Conservation (phyloP, 2,329 filamentous ascomycete genomes). For the Fusarium decemcellulare region DNA sequence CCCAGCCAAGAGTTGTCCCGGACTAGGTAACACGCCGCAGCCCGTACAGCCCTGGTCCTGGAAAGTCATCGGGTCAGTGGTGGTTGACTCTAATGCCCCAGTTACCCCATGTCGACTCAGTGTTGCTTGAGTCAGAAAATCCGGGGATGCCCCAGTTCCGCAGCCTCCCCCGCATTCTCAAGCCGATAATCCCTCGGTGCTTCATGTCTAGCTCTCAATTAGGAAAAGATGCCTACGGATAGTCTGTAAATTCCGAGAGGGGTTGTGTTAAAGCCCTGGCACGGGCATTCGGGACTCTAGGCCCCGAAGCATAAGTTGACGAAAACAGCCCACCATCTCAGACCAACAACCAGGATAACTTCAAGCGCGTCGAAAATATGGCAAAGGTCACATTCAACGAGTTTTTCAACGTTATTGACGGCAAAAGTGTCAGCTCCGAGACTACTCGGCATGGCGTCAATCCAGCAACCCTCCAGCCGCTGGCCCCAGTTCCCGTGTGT, state of each 20-base stretch:
- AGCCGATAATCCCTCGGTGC: neutral
- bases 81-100: too few relatives aligned
- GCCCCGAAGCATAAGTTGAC: too few relatives aligned
- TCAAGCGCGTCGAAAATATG: neutral
- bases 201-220: neutral
- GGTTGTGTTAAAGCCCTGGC: neutral
- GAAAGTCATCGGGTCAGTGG: too few relatives aligned
- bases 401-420: slow-evolving; percentile 62
- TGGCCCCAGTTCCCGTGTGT: slow-evolving; percentile 65
- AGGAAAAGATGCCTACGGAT: neutral
- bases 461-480: slow-evolving; percentile 63
- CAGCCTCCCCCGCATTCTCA: neutral
- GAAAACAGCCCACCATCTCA: too few relatives aligned
- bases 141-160: neutral
- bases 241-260: neutral
- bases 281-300: neutral
- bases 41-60: too few relatives aligned
- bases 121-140: neutral
- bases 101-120: neutral
- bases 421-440: slow-evolving; percentile 60
- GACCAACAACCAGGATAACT: neutral
- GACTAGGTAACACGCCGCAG: too few relatives aligned
- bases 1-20: too few relatives aligned
- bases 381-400: slow-evolving; percentile 2
- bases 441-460: slow-evolving; percentile 65